Base-by-base conservation (phyloP, 2,329 filamentous ascomycete species). In the Penicillium olsonii region DNA sequence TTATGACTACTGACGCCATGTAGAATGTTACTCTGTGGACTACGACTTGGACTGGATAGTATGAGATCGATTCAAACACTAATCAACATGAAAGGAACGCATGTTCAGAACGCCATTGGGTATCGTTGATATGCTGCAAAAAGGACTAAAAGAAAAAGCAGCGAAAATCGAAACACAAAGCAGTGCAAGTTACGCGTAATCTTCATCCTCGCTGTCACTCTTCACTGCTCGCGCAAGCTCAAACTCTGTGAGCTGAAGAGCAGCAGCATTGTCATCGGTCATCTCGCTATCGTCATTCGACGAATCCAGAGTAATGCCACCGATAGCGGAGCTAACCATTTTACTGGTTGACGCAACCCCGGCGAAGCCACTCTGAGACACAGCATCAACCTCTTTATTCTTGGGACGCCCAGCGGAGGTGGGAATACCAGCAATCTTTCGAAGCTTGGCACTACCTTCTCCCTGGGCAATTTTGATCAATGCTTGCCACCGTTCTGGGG, bases 401-500 rank as follows among this genome's bases (percentile, higher is more conserved):
- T 44, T 15, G 52, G 43, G 24, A 11, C 41, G 48, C 19, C 48
- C 45, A 12, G 20, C 41, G 5, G 53, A 53, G 4, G 55, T 51
- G 1, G 64, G 65, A 11, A 70, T 52, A 63, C 66, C 2, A 60
- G 59, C 10, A 31, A 31, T 31, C 14, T 15, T 31, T 31, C 29
- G 29, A 31, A 31, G 29, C 7, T 31, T 31, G 5, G 29, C 29
- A 31, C 4, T 40, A 2, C 26, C 5, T 20, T 37, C 67, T 5
- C 72, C 73, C 14, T 77, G 71, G 7, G 80, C 57, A 5, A 77
- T 64, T 20, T 70, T 73, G 41, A 80, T 67, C 22, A 74, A 70
- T 3, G 71, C 72, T 14, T 74, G 70, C 73, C 75, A 80, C 51
- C 72, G 72, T 40, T 70, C 70, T 1, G 75, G 65, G 49, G 80